phyloP scores from a whole-genome alignment of 805 yeast species.

The Cyberlindnera mrakii region DNA sequence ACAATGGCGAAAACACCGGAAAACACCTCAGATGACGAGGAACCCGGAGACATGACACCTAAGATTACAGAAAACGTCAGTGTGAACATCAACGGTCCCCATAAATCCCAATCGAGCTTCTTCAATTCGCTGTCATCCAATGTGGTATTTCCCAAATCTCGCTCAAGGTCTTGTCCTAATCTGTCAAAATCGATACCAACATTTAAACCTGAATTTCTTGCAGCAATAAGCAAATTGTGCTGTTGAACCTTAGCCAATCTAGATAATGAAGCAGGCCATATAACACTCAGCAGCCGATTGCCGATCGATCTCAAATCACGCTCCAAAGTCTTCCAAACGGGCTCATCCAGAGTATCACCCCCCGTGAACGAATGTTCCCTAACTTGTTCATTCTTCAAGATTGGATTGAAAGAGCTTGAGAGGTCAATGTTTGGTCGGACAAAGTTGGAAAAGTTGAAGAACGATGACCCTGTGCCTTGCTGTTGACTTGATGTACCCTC shows the following conservation, averaged over 20 bases:
- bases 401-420: constrained; percentile 25
- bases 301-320: constrained; percentile 42
- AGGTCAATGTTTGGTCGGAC: constrained; percentile 27
- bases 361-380: constrained; percentile 37
- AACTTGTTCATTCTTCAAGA: constrained; percentile 24
- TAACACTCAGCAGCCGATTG: constrained; percentile 33
- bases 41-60: constrained; percentile 21
- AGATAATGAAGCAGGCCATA: constrained; percentile 33
- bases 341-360: constrained; percentile 70
- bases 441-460: constrained; percentile 25
- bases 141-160: constrained; percentile 19
- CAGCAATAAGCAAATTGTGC: constrained; percentile 23
- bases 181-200: constrained; percentile 25
- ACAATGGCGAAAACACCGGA: constrained; percentile 58
- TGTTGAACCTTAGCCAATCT: constrained; percentile 26
- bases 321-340: constrained; percentile 49
- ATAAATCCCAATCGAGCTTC: constrained; percentile 50
- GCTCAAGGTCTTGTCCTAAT: constrained; percentile 23
- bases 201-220: constrained; percentile 25
- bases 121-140: constrained; percentile 21
- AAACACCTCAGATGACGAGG: constrained; percentile 45
- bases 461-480: constrained; percentile 6
- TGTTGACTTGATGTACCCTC: constrained; percentile 1
- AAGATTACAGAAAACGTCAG: constrained; percentile 48
- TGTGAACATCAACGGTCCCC: constrained; percentile 70